Conservation (phyloP, 371 early-diverging fungal species). For the Syncephalastrum racemosum region DNA sequence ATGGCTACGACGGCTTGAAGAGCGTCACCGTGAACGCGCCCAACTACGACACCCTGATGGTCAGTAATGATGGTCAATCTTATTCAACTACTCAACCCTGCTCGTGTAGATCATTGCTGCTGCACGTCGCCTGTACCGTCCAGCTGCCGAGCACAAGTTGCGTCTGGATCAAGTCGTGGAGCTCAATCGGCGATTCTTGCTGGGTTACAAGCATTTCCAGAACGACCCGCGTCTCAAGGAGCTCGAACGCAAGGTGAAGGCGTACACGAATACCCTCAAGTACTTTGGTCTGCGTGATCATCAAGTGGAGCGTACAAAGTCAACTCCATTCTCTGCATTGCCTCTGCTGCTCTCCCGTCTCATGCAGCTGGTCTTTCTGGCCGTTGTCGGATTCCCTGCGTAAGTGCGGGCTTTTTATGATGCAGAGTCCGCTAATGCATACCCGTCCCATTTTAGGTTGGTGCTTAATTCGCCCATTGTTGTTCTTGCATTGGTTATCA, state of each 20-base stretch:
- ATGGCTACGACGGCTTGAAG: slow-evolving; percentile 64
- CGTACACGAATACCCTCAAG: slow-evolving; percentile 74
- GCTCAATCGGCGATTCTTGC: slow-evolving; percentile 69
- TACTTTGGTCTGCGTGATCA: slow-evolving; percentile 86
- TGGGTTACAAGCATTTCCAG: slow-evolving; percentile 59
- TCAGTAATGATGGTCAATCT: slow-evolving; percentile 12
- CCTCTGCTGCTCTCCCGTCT: slow-evolving; percentile 56
- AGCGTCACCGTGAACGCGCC: slow-evolving; percentile 85
- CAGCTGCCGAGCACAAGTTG: slow-evolving; percentile 55
- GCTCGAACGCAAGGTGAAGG: slow-evolving; percentile 58
- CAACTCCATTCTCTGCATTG: slow-evolving; percentile 55
- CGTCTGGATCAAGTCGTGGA: slow-evolving; percentile 61
- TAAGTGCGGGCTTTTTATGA: slow-evolving; percentile 14
- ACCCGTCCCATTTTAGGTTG: slow-evolving; percentile 34
- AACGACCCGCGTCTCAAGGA: slow-evolving; percentile 63
- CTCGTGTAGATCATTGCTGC: slow-evolving; percentile 65
- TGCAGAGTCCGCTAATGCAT: neutral
- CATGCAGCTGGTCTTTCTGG: slow-evolving; percentile 55
- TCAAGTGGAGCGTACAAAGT: slow-evolving; percentile 73
- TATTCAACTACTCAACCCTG: slow-evolving; percentile 11
- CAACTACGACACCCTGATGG: slow-evolving; percentile 75
- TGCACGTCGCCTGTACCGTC: slow-evolving; percentile 71
- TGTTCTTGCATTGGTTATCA: slow-evolving; percentile 52
- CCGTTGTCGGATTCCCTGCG: slow-evolving; percentile 69
- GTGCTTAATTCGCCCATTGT: slow-evolving; percentile 67